Conservation (phyloP, 106 monocot genomes). For the Allium sativum region DNA sequence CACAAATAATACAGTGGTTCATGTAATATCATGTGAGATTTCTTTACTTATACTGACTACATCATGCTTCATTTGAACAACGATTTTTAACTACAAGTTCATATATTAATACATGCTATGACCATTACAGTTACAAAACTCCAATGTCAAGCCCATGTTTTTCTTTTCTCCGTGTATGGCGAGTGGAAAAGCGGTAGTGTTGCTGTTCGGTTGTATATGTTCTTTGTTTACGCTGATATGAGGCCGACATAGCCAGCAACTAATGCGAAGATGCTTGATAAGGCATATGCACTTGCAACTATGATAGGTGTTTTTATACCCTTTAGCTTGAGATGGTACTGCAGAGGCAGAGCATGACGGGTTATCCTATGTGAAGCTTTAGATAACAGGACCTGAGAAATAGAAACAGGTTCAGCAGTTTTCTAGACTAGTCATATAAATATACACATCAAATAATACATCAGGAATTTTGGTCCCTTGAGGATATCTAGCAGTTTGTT, state of each 20-base stretch:
- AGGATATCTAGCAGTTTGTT: no score
- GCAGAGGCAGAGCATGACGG: conserved; percentile 21
- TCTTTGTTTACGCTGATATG: conserved; percentile 39
- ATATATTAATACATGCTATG: no score
- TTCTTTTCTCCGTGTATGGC: no score
- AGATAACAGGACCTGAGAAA: conserved; percentile 25
- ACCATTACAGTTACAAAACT: no score
- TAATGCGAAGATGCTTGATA: conserved; percentile 35
- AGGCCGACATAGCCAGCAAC: conserved; percentile 62
- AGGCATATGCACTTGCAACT: conserved; percentile 30
- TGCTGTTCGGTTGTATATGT: background rate
- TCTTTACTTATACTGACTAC: no score
- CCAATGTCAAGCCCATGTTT: no score
- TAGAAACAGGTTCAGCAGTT: background rate
- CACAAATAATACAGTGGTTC: no score
- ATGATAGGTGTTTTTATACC: conserved; percentile 48
- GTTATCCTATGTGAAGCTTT: conserved; percentile 10
- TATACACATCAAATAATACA: no score
- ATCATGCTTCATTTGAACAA: no score
- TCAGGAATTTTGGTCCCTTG: no score
- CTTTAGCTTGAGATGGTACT: conserved; percentile 26
- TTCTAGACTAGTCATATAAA: background rate
- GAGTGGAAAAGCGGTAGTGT: background rate
- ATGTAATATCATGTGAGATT: no score
- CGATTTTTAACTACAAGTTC: no score